Base-by-base conservation (phyloP, 1,139 yeast species). In the Hanseniaspora sp. region DNA sequence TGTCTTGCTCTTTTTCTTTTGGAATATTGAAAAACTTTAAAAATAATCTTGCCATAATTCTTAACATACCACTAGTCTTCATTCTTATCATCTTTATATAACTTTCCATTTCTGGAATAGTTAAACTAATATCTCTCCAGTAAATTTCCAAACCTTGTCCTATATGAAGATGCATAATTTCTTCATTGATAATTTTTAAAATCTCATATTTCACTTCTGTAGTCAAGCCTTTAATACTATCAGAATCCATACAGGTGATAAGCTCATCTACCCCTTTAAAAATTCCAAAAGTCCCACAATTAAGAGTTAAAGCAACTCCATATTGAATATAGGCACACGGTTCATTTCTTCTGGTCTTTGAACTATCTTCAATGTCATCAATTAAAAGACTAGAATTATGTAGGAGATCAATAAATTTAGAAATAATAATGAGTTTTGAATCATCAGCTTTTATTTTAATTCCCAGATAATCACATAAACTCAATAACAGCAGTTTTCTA, bases 101-200 rank as follows among this genome's bases (percentile, higher is more conserved):
- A 61, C 86, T 83, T 6, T 72, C 72, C 58, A 83, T 84, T 1
- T 74, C 69, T 0, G 96, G 96, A 44, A 87, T 74, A 18, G 73
- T 69, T 2, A 45, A 31, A 33, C 46, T 34, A 31, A 48, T 39
- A 58, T 88, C 96, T 58, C 96, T 72, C 96, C 96, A 88, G 66
- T 81, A 83, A 28, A 88, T 74, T 61, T 88, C 97, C 56, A 83
- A 69, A 0, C 95, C 95, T 69, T 88, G 97, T 2, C 96, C 96
- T 49, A 84, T 74, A 65, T 88, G 96, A 56, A 90, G 69, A 61
- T 83, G 81, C 53, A 85, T 67, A 79, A 88, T 74, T 62, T 88
- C 96, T 55, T 83, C 84, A 56, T 77, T 72, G 57, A 80, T 74
- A 1, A 79, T 72, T 29, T 64, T 60, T 46, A 72, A 66, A 47